Conservation (phyloP, 75 land plant species). For the Cupressus sempervirens region DNA sequence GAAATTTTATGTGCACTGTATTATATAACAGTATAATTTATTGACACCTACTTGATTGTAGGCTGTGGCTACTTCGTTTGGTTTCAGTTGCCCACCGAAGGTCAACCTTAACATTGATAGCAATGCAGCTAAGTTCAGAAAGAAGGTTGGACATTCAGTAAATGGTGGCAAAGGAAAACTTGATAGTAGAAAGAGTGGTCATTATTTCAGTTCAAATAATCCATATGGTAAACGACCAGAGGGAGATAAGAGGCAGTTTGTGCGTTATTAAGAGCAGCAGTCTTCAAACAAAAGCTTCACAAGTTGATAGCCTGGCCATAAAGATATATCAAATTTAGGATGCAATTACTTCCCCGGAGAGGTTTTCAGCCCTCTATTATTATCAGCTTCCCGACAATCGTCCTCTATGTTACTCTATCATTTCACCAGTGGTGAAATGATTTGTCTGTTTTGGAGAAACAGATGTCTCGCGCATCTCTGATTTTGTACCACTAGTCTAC, state of each 20-base stretch:
- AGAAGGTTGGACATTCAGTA: constrained; percentile 24
- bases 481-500: background rate
- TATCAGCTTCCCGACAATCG: background rate
- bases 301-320: background rate
- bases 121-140: constrained; percentile 77
- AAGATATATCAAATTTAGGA: background rate
- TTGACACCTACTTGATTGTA: constrained; percentile 15
- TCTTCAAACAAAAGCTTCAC: background rate
- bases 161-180: constrained; percentile 26
- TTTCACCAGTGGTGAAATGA: background rate
- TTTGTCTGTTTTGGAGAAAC: background rate
- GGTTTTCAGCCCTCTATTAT: background rate
- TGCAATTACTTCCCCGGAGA: background rate
- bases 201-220: constrained; percentile 60
- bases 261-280: constrained; percentile 24
- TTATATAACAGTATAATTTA: background rate
- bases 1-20: background rate
- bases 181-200: constrained; percentile 31
- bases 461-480: background rate
- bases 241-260: constrained; percentile 42
- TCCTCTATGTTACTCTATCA: background rate
- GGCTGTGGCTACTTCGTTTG: constrained; percentile 87
- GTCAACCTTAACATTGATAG: constrained; percentile 79
- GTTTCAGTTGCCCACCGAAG: constrained; percentile 80
- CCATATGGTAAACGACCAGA: constrained; percentile 61